phyloP scores from a whole-genome alignment of 73 alveolate genomes.

The Paramecium sexaurelia region DNA sequence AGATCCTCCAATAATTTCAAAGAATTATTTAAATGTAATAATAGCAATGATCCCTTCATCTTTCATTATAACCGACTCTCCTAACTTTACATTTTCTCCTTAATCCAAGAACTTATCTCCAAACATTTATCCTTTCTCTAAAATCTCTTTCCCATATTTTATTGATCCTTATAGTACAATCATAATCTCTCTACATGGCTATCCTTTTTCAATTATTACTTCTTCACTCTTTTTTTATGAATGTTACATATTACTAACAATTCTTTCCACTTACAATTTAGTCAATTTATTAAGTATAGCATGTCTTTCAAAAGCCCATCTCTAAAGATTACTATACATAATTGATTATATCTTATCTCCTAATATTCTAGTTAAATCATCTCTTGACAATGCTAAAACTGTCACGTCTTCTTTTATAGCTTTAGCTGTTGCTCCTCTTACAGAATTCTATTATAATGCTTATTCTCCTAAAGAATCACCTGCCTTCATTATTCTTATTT shows the following conservation, averaged over 20 bases:
- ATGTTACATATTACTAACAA: constrained; percentile 1
- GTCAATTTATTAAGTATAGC: constrained; percentile 28
- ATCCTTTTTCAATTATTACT: neutral
- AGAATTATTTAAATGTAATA: neutral
- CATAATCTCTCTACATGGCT: constrained; percentile 27
- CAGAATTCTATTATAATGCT: constrained; percentile 59
- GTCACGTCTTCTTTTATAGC: constrained; percentile 64
- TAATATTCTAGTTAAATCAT: constrained; percentile 70
- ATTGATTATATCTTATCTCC: constrained; percentile 67
- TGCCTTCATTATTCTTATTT: constrained; percentile 58
- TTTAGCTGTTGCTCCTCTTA: constrained; percentile 75
- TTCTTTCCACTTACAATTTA: constrained; percentile 62
- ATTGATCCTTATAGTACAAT: constrained; percentile 57
- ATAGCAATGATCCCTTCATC: constrained; percentile 49
- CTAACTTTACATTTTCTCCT: neutral
- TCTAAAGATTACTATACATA: constrained; percentile 32
- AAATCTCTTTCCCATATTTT: neutral
- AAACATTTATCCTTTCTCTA: constrained; percentile 36
- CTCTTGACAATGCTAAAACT: constrained; percentile 55
- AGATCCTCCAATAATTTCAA: constrained; percentile 63
- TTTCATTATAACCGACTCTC: constrained; percentile 8
- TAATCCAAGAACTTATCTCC: constrained; percentile 38
- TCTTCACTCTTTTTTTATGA: neutral
- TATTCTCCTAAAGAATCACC: constrained; percentile 78
- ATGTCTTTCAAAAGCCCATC: constrained; percentile 68